Evolutionary conservation across 1,139 yeast species (phyloP).

Genomic region (Ogataea hybrid): DNA sequence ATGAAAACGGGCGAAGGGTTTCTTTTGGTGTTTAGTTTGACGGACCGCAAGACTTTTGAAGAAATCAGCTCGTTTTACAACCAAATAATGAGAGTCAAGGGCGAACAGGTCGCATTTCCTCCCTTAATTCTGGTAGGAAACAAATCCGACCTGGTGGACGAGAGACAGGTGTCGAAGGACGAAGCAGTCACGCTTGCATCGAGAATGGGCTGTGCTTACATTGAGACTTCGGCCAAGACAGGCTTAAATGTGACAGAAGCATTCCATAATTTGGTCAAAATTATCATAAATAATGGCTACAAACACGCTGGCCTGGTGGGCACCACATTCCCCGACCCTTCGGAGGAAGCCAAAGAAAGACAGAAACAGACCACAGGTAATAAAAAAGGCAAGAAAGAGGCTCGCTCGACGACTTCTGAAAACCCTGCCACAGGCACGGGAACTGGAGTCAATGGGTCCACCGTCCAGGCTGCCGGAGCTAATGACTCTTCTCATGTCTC

Average conservation of each 20-base stretch:
- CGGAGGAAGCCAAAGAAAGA: slow-evolving; percentile 22
- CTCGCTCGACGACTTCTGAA: slow-evolving; percentile 2
- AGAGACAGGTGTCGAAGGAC: slow-evolving; percentile 71
- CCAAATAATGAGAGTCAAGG: slow-evolving; percentile 88
- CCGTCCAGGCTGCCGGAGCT: slow-evolving; percentile 2
- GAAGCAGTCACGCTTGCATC: slow-evolving; percentile 84
- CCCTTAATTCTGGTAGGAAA: slow-evolving; percentile 90
- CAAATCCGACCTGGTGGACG: slow-evolving; percentile 76
- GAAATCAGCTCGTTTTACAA: slow-evolving; percentile 80
- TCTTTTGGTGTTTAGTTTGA: slow-evolving; percentile 83
- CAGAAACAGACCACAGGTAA: slow-evolving; percentile 6
- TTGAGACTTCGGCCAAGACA: slow-evolving; percentile 91
- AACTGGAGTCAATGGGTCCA: slow-evolving; percentile 3
- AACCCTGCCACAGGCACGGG: slow-evolving; percentile 1
- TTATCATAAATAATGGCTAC: slow-evolving; percentile 26
- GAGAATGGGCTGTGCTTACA: slow-evolving; percentile 86
- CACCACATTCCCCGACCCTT: slow-evolving; percentile 27
- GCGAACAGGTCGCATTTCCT: slow-evolving; percentile 53
- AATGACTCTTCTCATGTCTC: slow-evolving; percentile 3
- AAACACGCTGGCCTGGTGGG: slow-evolving; percentile 27
- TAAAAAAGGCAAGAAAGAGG: slow-evolving; percentile 13
- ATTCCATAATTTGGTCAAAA: slow-evolving; percentile 72
- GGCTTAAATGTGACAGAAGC: slow-evolving; percentile 91
- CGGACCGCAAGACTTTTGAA: slow-evolving; percentile 81
- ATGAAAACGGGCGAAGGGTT: slow-evolving; percentile 87